Percentiles rank a stretch among this genome's conserved stretches.
Conservation (phyloP, 2,329 filamentous ascomycete species). For the Teratosphaeriaceae sp. region DNA sequence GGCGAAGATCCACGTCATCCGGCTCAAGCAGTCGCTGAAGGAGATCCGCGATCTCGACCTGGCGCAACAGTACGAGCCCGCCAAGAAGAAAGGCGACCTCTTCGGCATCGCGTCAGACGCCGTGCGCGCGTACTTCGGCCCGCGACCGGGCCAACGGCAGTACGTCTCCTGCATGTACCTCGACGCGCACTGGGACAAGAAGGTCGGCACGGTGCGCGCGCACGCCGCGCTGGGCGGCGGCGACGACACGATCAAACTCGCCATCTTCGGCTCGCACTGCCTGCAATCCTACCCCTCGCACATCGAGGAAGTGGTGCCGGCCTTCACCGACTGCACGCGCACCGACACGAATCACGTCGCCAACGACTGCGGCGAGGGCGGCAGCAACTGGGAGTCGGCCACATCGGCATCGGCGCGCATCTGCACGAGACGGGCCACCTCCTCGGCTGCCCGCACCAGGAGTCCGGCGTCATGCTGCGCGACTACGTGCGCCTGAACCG, state of each 20-base stretch:
- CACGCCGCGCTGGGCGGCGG: conserved; percentile 80
- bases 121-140: conserved; percentile 69
- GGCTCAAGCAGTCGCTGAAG: conserved; percentile 72
- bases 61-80: conserved; percentile 69
- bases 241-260: conserved; percentile 68
- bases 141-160: conserved; percentile 68
- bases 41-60: conserved; percentile 73
- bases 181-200: conserved; percentile 80
- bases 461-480: conserved; percentile 83
- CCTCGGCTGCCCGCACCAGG: conserved; percentile 84
- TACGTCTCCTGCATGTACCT: conserved; percentile 84
- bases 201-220: conserved; percentile 62
- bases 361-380: conserved; percentile 80
- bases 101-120: conserved; percentile 73
- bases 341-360: conserved; percentile 75
- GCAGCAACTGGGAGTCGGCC: conserved; percentile 91
- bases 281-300: conserved; percentile 84
- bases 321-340: conserved; percentile 83
- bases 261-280: conserved; percentile 87
- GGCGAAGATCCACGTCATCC: conserved; percentile 81
- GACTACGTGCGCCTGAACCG: conserved; percentile 83
- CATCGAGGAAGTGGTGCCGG: conserved; percentile 82
- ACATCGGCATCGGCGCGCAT: conserved; percentile 88
- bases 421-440: conserved; percentile 86
- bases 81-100: conserved; percentile 64